Percentiles rank a stretch among this genome's conserved stretches.
Evolutionary conservation across 306 rosid genomes (phyloP).

Genomic region (Prinsepia uniflora): DNA sequence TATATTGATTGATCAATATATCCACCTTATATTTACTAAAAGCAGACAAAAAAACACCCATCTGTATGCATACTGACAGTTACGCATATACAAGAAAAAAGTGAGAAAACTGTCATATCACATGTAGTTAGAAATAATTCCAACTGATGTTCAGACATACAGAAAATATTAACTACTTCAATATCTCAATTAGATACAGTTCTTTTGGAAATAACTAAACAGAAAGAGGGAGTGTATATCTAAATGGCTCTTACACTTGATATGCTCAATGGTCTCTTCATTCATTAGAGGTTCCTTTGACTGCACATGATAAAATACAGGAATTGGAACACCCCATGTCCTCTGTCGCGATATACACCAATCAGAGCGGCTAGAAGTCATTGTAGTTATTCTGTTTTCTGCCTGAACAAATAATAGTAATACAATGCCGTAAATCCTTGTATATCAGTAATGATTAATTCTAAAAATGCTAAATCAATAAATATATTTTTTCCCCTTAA

Average conservation of each 20-base stretch:
- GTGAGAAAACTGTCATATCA: constrained; percentile 2
- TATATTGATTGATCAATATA: constrained; percentile 2
- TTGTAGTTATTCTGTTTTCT: constrained; percentile 91
- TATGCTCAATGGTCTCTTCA: constrained; percentile 78
- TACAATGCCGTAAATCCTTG: neutral
- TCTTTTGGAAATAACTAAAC: neutral
- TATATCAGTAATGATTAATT: neutral
- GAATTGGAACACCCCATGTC: constrained; percentile 99
- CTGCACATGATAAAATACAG: constrained; percentile 83
- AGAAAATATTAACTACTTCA: neutral
- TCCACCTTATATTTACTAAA: neutral
- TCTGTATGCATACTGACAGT: neutral
- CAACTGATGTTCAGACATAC: constrained; percentile 1
- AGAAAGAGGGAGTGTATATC: neutral
- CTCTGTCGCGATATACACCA: constrained; percentile 99
- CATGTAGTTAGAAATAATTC: constrained; percentile 19
- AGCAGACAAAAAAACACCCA: neutral
- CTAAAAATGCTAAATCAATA: neutral
- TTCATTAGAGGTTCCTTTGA: constrained; percentile 92
- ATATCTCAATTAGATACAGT: neutral
- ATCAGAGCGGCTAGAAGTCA: constrained; percentile 90
- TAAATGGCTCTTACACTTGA: constrained; percentile 54
- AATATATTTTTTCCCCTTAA: neutral
- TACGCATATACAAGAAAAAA: neutral
- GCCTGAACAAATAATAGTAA: constrained; percentile 49